Evolutionary conservation across 768 basidiomycete genomes (phyloP), one percentile per base, ranked within the genome.

Genomic region (Daedalea quercina): DNA sequence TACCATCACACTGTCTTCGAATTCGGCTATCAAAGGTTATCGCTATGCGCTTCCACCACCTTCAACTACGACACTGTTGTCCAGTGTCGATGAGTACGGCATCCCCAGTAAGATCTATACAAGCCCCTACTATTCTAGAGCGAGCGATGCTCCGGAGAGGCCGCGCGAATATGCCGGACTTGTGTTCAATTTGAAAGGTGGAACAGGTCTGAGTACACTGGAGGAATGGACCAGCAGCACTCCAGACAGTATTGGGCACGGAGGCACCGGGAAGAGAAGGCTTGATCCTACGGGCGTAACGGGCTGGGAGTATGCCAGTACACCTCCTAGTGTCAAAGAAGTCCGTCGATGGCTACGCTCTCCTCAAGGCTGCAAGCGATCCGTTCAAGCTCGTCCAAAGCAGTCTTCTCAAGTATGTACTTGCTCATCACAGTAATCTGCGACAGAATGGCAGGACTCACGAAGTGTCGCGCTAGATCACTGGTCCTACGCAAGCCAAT

Each of bases 281-380:
- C 34, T 58, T n/a, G 58, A 72, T 50, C 57, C 64, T 31, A 51
- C 56, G 3, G 67, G 70, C 55, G 63, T 82, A 35, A 66, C 71
- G 23, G 89, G 89, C 4, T 94, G 91, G 93, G 91, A 94, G 60
- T 94, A 85, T 68, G 84, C 82, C 0, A 73, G 79, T 48, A 63
- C 65, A 51, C 89, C 94, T 0, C 91, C 91, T 0, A 81, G 77
- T 53, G 64, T 72, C 22, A 74, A 68, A 57, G 73, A 82, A 62
- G 74, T 79, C 2, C 75, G 73, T 42, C 67, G 65, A 42, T 90
- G 85, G 81, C 63, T 90, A 44, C 63, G 63, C 12, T 61, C 63
- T 24, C 62, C 73, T 12, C 57, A 60, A 62, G 48, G 15, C 19
- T n/a, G 37, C 31, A 26, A 25, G 33, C 35, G 11, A 26, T 20